Percentiles rank a stretch among this genome's conserved stretches.
phyloP scores from a whole-genome alignment of 139 green algal genomes.

The Picochlorum costavermella region DNA sequence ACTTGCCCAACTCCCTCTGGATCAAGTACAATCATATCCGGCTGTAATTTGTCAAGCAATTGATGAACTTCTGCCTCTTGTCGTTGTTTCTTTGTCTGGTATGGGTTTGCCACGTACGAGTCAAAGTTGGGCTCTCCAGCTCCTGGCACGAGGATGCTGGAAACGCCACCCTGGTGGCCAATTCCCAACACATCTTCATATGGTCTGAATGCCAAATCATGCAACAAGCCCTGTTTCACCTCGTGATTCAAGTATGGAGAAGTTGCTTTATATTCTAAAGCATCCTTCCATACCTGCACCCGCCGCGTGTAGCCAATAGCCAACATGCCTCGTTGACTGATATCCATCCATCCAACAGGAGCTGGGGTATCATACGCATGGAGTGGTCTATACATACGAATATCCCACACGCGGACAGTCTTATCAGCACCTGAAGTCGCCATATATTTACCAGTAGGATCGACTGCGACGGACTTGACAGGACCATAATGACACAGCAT shows the following conservation, averaged over 20 bases:
- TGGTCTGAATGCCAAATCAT: slow-evolving; percentile 74
- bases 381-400: slow-evolving; percentile 72
- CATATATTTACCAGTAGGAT: slow-evolving; percentile 68
- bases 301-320: slow-evolving; percentile 66
- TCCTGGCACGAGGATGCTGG: slow-evolving; percentile 85
- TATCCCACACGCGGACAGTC: slow-evolving; percentile 84
- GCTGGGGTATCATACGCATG: slow-evolving; percentile 81
- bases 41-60: slow-evolving; percentile 96
- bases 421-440: slow-evolving; percentile 80
- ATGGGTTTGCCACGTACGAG: slow-evolving; percentile 90
- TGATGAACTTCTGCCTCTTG: slow-evolving; percentile 79
- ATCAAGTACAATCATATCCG: slow-evolving; percentile 92
- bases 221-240: slow-evolving; percentile 33
- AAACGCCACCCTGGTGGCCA: slow-evolving; percentile 58
- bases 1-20: slow-evolving; percentile 69
- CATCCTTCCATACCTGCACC: slow-evolving; percentile 83
- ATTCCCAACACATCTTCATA: slow-evolving; percentile 91
- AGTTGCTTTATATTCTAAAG: slow-evolving; percentile 64
- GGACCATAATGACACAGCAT: slow-evolving; percentile 89
- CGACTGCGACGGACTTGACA: slow-evolving; percentile 63
- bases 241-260: slow-evolving; percentile 83
- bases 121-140: slow-evolving; percentile 97
- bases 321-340: slow-evolving; percentile 89
- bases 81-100: slow-evolving; percentile 57
- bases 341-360: slow-evolving; percentile 60